Base-by-base conservation (phyloP, 495 filamentous ascomycete genomes). In the Podospora pseudopauciseta region DNA sequence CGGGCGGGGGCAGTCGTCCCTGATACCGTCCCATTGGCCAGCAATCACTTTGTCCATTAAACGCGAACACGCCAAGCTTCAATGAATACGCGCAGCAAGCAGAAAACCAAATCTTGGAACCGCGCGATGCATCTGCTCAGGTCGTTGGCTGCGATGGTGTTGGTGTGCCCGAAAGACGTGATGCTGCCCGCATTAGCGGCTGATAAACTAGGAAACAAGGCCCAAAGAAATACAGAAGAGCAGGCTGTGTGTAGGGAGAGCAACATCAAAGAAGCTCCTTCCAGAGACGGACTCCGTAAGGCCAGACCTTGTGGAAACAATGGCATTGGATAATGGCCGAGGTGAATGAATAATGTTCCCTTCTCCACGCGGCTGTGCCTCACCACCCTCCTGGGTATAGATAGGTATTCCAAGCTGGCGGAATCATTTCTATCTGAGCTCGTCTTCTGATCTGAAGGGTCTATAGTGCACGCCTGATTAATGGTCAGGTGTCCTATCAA, bases 41-140 rank as follows among this genome's bases (percentile, higher is more conserved):
- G 39, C 53, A 23, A 30, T 28, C 70, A 66, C 64, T 68, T 49
- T 75, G 32, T 32, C 74, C 71, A 76, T 76, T 76, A 65, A 78
- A 76, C 71, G 72, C 75, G 71, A 68, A 75, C 71, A 71, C 70
- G 73, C 74, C 71, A 75, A 73, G 72, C 49, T 39, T 32, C 32
- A 44, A 26, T 58, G 73, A 75, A 75, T 68, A 76, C 74, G 73
- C 74, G 76, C 69, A 71, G 65, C 71, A 73, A 30, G 61, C 55
- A 58, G n/a, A 20, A n/a, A 58, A 55, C n/a, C 44, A 72, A 70
- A 72, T 62, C 67, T 73, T 75, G 75, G 73, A 73, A 73, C 60
- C 53, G 69, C 61, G 34, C 53, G 68, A 28, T 19, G 55, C 23
- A 60, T 53, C 60, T 59, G 53, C 18, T 44, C 32, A 65, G 62